Percentiles rank a stretch among this genome's conserved stretches.
These are phyloP conservation scores for Scheffersomyces lignosus DNA, from an alignment of 805 yeast genomes.

Conservation along the genomic window DNA sequence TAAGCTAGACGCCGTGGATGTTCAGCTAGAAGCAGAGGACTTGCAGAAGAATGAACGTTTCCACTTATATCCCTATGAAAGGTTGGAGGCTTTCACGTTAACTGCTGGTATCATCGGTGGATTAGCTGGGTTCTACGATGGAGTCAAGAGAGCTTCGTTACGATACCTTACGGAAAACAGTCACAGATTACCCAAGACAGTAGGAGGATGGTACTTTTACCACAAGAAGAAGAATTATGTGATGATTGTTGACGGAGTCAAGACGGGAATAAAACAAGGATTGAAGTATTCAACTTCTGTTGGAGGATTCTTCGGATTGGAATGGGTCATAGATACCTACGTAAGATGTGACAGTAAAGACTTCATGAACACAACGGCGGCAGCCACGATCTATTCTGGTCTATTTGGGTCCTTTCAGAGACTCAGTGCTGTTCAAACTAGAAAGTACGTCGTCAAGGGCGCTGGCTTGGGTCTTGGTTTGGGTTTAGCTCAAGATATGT, in stretches of 20 bases:
- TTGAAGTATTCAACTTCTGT: constrained; percentile 41
- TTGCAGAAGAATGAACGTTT: constrained; percentile 40
- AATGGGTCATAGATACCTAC: constrained; percentile 56
- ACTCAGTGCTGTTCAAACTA: constrained; percentile 44
- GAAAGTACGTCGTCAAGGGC: constrained; percentile 50
- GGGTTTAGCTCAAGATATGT: constrained; percentile 67
- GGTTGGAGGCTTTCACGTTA: constrained; percentile 43
- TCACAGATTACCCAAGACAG: constrained; percentile 73
- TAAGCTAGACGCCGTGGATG: constrained; percentile 4
- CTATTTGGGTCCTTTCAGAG: constrained; percentile 47
- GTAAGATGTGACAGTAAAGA: constrained; percentile 47
- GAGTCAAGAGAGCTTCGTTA: constrained; percentile 55
- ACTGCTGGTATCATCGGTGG: constrained; percentile 46
- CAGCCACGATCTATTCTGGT: constrained; percentile 54
- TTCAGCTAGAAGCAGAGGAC: constrained; percentile 6
- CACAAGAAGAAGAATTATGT: constrained; percentile 82
- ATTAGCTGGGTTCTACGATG: constrained; percentile 58
- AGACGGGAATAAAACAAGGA: constrained; percentile 44
- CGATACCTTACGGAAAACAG: constrained; percentile 77
- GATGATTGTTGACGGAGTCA: constrained; percentile 57
- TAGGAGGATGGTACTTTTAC: constrained; percentile 87
- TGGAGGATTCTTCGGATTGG: constrained; percentile 56
- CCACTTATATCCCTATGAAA: constrained; percentile 47
- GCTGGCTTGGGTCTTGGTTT: constrained; percentile 55
- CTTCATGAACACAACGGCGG: constrained; percentile 59